These are phyloP conservation scores for Phoma sp. DNA, from an alignment of 2,329 filamentous ascomycete species.

Conservation along the genomic window DNA sequence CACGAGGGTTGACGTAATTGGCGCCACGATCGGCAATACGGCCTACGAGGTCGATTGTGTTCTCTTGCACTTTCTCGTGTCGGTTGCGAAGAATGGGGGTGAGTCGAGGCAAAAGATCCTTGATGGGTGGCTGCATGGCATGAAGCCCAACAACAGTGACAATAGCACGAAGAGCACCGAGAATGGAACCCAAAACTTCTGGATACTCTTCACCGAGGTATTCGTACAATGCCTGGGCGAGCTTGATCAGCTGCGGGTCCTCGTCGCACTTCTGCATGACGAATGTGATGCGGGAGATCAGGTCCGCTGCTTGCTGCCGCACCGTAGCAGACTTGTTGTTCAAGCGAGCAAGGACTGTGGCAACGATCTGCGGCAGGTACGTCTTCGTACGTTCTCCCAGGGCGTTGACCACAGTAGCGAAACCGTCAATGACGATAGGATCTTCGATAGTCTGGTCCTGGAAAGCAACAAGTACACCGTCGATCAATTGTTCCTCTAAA, in stretches of 20 bases:
- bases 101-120: constrained; percentile 90
- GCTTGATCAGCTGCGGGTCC: constrained; percentile 93
- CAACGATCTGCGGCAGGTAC: constrained; percentile 95
- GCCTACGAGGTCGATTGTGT: constrained; percentile 96
- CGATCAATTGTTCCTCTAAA: constrained; percentile 90
- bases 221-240: constrained; percentile 94
- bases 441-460: constrained; percentile 98
- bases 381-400: constrained; percentile 93
- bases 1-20: constrained; percentile 93
- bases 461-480: constrained; percentile 94
- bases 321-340: constrained; percentile 99
- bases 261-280: constrained; percentile 99
- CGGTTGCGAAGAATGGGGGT: constrained; percentile 98
- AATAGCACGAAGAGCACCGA: constrained; percentile 92
- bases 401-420: constrained; percentile 96
- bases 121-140: constrained; percentile 98
- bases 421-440: constrained; percentile 94
- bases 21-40: constrained; percentile 97
- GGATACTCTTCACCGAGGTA: constrained; percentile 99
- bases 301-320: constrained; percentile 93
- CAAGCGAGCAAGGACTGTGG: constrained; percentile 92
- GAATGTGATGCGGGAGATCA: constrained; percentile 96
- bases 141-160: constrained; percentile 98
- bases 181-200: constrained; percentile 94
- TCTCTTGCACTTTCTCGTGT: constrained; percentile 99